Percentiles rank a stretch among this genome's conserved stretches.
These are phyloP conservation scores for Kondoa subrosea DNA, from an alignment of 768 basidiomycete species.

Conservation along the genomic window DNA sequence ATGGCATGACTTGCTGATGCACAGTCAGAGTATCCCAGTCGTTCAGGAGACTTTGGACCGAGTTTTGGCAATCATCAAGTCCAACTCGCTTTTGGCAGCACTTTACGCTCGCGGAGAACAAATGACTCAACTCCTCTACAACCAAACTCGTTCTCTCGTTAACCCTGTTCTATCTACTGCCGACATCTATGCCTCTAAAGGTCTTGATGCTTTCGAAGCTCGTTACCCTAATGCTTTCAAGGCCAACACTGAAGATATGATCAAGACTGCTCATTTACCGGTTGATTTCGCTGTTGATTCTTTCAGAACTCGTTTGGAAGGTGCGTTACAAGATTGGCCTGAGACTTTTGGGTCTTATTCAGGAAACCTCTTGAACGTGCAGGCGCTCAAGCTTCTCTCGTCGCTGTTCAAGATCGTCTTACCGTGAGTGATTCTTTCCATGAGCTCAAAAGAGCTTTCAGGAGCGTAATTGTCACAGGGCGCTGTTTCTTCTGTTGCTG, in stretches of 20 bases:
- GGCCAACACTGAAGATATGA: background rate
- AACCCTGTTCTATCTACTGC: background rate
- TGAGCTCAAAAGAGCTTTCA: background rate
- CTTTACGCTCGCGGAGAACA: slow-evolving; percentile 1
- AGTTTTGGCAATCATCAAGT: background rate
- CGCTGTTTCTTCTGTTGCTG: background rate
- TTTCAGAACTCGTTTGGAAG: background rate
- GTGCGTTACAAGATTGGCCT: too few species aligned
- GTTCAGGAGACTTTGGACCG: background rate
- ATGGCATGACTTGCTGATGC: background rate
- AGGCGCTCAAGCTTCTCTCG: background rate
- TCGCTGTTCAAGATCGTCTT: background rate
- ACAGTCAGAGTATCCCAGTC: background rate
- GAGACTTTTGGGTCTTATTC: too few species aligned
- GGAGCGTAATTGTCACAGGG: background rate
- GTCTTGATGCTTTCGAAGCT: background rate
- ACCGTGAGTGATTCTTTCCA: background rate
- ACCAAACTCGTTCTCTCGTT: background rate
- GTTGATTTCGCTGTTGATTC: background rate
- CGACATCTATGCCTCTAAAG: background rate
- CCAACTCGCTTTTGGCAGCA: background rate
- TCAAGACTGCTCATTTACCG: background rate
- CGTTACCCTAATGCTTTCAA: slow-evolving; percentile 3
- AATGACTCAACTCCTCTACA: background rate
- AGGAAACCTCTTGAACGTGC: too few species aligned